Percentiles rank a stretch among this genome's conserved stretches.
Evolutionary conservation across 176 grass and related monocot genomes (phyloP).

Genomic region (Puya raimondii): DNA sequence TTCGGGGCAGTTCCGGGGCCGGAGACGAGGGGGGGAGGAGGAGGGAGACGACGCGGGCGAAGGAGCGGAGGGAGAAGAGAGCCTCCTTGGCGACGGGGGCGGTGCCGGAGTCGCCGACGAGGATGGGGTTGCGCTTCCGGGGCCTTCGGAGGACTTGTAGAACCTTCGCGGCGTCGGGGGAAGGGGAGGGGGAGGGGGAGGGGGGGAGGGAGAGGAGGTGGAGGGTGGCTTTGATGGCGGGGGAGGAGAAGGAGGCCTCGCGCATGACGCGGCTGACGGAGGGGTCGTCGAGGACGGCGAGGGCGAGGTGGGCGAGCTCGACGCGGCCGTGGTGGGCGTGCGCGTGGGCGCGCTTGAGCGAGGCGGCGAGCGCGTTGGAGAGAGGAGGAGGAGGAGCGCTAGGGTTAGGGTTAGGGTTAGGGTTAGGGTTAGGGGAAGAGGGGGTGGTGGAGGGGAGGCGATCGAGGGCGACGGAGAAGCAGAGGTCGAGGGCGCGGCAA

Average conservation of each 20-base stretch:
- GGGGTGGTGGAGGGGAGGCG: constrained; percentile 42
- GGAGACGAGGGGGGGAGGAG: too few relatives aligned
- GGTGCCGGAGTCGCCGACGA: constrained; percentile 66
- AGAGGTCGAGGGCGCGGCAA: constrained; percentile 80
- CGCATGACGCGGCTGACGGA: constrained; percentile 91
- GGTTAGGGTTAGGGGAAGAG: constrained; percentile 6
- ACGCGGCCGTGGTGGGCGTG: constrained; percentile 70
- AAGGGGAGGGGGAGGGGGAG: constrained; percentile 23
- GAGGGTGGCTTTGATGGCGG: constrained; percentile 49
- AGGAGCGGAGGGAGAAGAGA: background rate
- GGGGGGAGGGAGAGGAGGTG: constrained; percentile 5
- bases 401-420: background rate
- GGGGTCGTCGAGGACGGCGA: constrained; percentile 85
- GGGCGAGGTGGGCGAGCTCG: constrained; percentile 57
- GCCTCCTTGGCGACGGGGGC: constrained; percentile 58
- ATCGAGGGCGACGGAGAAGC: constrained; percentile 78
- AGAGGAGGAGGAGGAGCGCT: constrained; percentile 37
- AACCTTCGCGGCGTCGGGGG: constrained; percentile 8
- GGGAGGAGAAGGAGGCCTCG: constrained; percentile 77
- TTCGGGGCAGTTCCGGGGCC: too few relatives aligned
- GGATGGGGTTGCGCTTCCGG: constrained; percentile 59
- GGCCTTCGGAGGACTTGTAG: constrained; percentile 32
- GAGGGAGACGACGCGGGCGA: constrained; percentile 33
- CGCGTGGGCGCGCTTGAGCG: constrained; percentile 86
- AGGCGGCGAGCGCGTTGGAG: constrained; percentile 70